Evolutionary conservation across 139 green algal species (phyloP), one percentile per base, ranked within the genome.

Genomic region (Picochlorum sp.): DNA sequence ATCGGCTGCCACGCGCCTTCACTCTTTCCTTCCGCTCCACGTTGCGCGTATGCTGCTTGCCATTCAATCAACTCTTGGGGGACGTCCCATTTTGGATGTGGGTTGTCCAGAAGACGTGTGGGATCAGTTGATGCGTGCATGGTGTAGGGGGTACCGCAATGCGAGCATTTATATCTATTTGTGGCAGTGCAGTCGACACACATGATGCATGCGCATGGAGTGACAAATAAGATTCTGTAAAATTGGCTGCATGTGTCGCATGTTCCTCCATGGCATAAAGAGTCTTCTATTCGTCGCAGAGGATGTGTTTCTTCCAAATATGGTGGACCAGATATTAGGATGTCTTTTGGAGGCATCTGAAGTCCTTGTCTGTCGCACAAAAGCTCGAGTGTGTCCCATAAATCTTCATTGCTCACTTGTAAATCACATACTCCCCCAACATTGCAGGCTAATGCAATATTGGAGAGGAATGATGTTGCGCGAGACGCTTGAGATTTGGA

Each of bases 41-140:
- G 52, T 76, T 96, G 90, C 14, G 85, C 73, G 62, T 90, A 97
- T 26, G 88, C 85, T 0, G 90, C 84, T 82, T 98, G 92, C 78
- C 82, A 88, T 79, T 98, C 91, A 57, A 98, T 98, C 21, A 98
- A 60, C 55, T 97, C 82, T 14, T 86, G 52, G 0, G 91, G 72
- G 13, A 92, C 86, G 2, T 70, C 62, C 84, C 84, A 94, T 70
- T 91, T 85, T 54, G 86, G 86, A 31, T 80, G 63, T 1, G 74
- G 62, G 45, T 83, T 65, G 72, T 77, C 68, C 41, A 66, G 47
- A 13, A 49, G 23, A 2, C 90, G 78, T 1, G 34, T 77, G 0
- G 85, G 80, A 76, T 97, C 86, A 20, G 86, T 66, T 16, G 81
- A 63, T 0, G 69, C 18, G 67, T 92, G 72, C 64, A 69, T 79